A percentile compares a stretch with the other conserved stretches of the same genome.
Conservation (phyloP, 352 stramenopile genomes). For the Thalassiosira hispida region DNA sequence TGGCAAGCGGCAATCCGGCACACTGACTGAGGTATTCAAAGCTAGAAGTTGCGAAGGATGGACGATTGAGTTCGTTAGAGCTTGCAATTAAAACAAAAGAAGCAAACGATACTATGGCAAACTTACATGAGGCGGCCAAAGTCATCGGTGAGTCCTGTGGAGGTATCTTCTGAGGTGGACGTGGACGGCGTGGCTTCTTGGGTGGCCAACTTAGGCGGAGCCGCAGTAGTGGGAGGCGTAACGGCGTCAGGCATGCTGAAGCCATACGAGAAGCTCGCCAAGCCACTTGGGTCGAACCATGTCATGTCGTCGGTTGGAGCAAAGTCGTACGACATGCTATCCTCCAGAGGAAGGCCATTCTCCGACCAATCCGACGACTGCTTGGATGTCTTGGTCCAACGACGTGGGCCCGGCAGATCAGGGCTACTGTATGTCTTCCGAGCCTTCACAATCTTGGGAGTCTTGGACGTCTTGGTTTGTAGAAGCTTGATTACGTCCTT, state of each 20-base stretch:
- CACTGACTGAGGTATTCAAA: slow-evolving; percentile 23
- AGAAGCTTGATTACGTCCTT: not conserved
- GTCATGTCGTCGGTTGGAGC: not conserved
- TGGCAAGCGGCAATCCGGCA: slow-evolving; percentile 24
- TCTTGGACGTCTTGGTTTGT: not conserved
- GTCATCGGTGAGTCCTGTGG: not conserved
- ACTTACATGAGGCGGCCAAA: too few relatives aligned
- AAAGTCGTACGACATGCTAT: slow-evolving; percentile 8
- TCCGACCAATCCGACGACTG: too few relatives aligned
- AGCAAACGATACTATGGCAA: too few relatives aligned
- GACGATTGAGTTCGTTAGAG: too few relatives aligned
- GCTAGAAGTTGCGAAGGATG: too few relatives aligned
- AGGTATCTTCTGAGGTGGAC: not conserved
- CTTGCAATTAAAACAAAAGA: too few relatives aligned
- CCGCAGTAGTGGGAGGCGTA: not conserved
- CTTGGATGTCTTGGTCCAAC: too few relatives aligned
- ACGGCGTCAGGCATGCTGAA: not conserved
- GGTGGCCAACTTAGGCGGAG: not conserved
- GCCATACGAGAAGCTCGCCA: not conserved
- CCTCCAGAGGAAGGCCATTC: not conserved
- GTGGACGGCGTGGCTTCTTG: not conserved
- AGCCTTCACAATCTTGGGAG: too few relatives aligned
- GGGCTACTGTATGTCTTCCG: not conserved
- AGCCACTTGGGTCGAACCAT: not conserved
- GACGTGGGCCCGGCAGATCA: too few relatives aligned